These are phyloP conservation scores for Guadua angustifolia DNA, from an alignment of 176 grass and related monocot species.

Conservation along the genomic window DNA sequence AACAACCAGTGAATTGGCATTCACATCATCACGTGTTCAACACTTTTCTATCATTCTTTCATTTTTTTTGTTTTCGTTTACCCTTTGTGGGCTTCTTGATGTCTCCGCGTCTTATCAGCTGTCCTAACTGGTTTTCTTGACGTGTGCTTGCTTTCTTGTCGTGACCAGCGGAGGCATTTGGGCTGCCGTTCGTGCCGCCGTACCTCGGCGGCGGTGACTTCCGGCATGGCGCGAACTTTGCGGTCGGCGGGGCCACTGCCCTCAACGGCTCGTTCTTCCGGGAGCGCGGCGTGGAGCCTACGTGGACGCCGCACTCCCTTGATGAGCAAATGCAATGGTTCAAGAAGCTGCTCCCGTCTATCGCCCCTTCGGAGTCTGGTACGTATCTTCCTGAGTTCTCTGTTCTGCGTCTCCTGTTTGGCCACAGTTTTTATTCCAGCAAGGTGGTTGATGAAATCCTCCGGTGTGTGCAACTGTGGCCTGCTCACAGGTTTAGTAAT, in stretches of 20 bases:
- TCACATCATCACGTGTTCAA: slow-evolving; percentile 47
- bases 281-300: slow-evolving; percentile 55
- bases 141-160: slow-evolving; percentile 34
- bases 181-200: slow-evolving; percentile 67
- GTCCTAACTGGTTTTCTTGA: slow-evolving; percentile 8
- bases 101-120: slow-evolving; percentile 29
- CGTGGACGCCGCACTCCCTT: slow-evolving; percentile 71
- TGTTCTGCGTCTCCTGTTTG: neutral
- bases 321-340: slow-evolving; percentile 79
- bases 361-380: slow-evolving; percentile 50
- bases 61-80: neutral
- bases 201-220: slow-evolving; percentile 71
- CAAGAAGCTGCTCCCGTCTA: slow-evolving; percentile 64
- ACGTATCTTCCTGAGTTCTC: neutral
- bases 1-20: slow-evolving; percentile 43
- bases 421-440: neutral
- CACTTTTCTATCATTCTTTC: slow-evolving; percentile 17
- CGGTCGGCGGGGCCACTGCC: slow-evolving; percentile 76
- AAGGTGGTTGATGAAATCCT: neutral
- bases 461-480: neutral
- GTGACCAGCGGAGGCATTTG: slow-evolving; percentile 74
- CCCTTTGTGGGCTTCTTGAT: slow-evolving; percentile 10
- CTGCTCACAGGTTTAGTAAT: slow-evolving; percentile 17
- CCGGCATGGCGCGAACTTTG: slow-evolving; percentile 77
- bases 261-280: slow-evolving; percentile 67